A percentile compares a stretch with the other conserved stretches of the same genome.
Conservation (phyloP, 78 protist species). For the Speleostelium caveatum region DNA sequence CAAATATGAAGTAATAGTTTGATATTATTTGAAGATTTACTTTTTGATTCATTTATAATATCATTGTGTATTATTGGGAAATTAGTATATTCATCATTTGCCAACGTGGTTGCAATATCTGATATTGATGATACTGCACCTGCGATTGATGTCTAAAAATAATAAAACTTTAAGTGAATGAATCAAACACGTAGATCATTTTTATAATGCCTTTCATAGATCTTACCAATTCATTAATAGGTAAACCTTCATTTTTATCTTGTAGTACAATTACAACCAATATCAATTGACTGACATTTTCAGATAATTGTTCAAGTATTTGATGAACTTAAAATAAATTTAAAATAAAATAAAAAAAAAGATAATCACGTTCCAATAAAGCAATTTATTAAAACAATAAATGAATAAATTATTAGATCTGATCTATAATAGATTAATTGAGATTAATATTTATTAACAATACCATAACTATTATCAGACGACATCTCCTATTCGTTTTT, state of each 20-base stretch:
- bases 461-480: no score
- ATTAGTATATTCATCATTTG: conserved; percentile 51
- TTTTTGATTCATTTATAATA: conserved; percentile 26
- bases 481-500: not conserved
- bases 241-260: conserved; percentile 49
- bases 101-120: conserved; percentile 30
- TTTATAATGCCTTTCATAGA: not conserved
- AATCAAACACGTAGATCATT: not conserved
- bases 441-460: not conserved
- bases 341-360: no score
- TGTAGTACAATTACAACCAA: conserved; percentile 27
- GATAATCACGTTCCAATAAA: not conserved
- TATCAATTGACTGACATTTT: conserved; percentile 63
- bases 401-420: no score
- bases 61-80: conserved; percentile 32
- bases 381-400: no score
- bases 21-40: conserved; percentile 3
- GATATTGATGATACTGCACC: conserved; percentile 56
- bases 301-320: conserved; percentile 64
- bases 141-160: conserved; percentile 43
- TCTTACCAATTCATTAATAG: conserved; percentile 52
- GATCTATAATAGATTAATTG: no score
- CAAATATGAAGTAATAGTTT: not conserved
- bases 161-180: not conserved
- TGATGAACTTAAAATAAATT: conserved; percentile 27